Percentiles rank a stretch among this genome's conserved stretches.
These are phyloP conservation scores for Yarrowia keelungensis DNA, from an alignment of 805 yeast genomes.

Conservation along the genomic window DNA sequence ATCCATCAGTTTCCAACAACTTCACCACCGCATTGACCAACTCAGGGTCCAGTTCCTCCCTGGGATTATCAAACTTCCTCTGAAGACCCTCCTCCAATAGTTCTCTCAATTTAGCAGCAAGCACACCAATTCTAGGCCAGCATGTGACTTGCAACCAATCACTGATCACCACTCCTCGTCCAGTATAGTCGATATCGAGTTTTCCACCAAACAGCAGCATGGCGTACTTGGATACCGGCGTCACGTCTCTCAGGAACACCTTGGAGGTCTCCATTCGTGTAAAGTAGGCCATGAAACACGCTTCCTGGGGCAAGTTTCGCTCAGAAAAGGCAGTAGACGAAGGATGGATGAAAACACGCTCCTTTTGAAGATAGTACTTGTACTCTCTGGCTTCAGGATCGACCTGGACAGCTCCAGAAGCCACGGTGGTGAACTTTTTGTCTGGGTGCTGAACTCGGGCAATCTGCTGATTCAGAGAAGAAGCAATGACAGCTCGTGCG, in stretches of 20 bases:
- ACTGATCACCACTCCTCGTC: slow-evolving; percentile 80
- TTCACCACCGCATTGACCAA: slow-evolving; percentile 26
- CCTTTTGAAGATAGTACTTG: slow-evolving; percentile 69
- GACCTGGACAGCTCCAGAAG: slow-evolving; percentile 81
- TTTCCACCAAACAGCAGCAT: slow-evolving; percentile 77
- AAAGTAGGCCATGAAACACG: slow-evolving; percentile 68
- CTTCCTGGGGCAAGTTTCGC: slow-evolving; percentile 50
- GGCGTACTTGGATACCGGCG: slow-evolving; percentile 78
- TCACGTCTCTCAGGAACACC: slow-evolving; percentile 72
- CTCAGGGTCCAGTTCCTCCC: slow-evolving; percentile 43
- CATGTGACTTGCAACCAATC: slow-evolving; percentile 90
- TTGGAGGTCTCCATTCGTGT: slow-evolving; percentile 64
- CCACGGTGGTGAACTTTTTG: slow-evolving; percentile 70
- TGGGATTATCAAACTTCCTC: slow-evolving; percentile 62
- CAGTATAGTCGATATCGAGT: slow-evolving; percentile 61
- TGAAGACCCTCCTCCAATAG: slow-evolving; percentile 73
- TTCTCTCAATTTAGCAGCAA: slow-evolving; percentile 71
- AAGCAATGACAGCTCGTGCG: slow-evolving; percentile 72
- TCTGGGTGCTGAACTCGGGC: slow-evolving; percentile 85
- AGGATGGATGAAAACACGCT: slow-evolving; percentile 83
- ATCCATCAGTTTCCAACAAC: slow-evolving; percentile 15
- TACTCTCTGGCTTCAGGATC: slow-evolving; percentile 81
- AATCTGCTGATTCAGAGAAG: slow-evolving; percentile 82
- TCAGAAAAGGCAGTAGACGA: slow-evolving; percentile 74
- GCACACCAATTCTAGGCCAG: slow-evolving; percentile 93